phyloP scores from a whole-genome alignment of 1,284 basidiomycete species.

The Ceratobasidium papillatum region DNA sequence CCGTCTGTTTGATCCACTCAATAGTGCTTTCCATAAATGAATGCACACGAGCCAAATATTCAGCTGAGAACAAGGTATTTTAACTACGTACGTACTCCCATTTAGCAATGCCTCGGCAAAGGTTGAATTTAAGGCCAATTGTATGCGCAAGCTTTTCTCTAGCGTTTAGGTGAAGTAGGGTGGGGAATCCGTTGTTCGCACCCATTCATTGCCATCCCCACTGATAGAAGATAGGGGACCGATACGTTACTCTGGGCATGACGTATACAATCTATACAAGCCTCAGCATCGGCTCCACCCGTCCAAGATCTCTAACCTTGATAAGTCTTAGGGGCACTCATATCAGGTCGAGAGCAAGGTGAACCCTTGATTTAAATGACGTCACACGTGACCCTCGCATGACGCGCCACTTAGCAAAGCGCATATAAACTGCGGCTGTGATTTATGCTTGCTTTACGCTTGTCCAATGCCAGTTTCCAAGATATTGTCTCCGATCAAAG shows the following conservation, averaged over 20 bases:
- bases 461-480: constrained; percentile 17
- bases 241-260: neutral
- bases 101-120: too few relatives aligned
- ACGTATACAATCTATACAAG: neutral
- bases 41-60: neutral
- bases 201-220: neutral
- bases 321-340: neutral
- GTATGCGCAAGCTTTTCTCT: neutral
- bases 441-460: neutral
- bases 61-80: neutral
- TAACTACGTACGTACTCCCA: too few relatives aligned
- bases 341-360: neutral
- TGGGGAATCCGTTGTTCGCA: neutral
- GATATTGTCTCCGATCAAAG: constrained; percentile 14
- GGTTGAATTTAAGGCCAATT: too few relatives aligned
- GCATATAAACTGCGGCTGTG: constrained; percentile 12
- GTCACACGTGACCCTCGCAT: constrained; percentile 9
- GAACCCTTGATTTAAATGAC: constrained; percentile 12
- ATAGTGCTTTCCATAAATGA: neutral
- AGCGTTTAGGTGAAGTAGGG: neutral
- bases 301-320: neutral
- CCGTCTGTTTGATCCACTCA: neutral
- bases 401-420: constrained; percentile 14
- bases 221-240: neutral
- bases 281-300: neutral